Percentiles rank a stretch among this genome's conserved stretches.
Conservation (phyloP, 345 rosid genomes). For the Crucihimalaya himalaica region DNA sequence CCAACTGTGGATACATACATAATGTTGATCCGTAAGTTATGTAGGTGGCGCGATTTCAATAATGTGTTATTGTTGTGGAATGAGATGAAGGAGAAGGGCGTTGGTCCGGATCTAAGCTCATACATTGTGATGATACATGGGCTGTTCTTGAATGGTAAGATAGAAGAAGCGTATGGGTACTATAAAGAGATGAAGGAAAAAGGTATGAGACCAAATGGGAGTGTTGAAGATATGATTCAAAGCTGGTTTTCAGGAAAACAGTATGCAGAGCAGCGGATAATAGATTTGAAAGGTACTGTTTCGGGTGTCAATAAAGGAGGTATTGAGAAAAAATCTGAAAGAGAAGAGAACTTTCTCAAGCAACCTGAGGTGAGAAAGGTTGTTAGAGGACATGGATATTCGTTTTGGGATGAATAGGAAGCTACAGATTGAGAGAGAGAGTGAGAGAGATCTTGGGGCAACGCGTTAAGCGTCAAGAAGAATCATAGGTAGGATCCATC, state of each 20-base stretch:
- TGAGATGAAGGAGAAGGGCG: constrained; percentile 66
- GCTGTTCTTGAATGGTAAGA: constrained; percentile 73
- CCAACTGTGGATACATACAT: constrained; percentile 76
- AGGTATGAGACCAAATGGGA: constrained; percentile 63
- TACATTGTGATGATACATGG: constrained; percentile 91
- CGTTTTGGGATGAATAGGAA: constrained; percentile 55
- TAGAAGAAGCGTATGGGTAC: constrained; percentile 74
- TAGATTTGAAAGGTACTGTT: constrained; percentile 36
- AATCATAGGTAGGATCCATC: constrained; percentile 7
- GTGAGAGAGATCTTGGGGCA: not conserved
- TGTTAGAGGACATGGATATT: constrained; percentile 68
- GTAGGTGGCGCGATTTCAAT: constrained; percentile 81
- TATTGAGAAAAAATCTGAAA: constrained; percentile 37
- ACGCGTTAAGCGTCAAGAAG: not conserved
- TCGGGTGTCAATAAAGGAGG: constrained; percentile 26
- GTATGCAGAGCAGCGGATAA: constrained; percentile 42
- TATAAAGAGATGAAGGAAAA: constrained; percentile 80
- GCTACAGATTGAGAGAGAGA: too few relatives aligned
- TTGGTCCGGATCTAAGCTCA: constrained; percentile 76
- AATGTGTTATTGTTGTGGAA: constrained; percentile 70
- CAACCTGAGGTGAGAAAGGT: constrained; percentile 68
- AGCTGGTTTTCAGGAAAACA: constrained; percentile 66
- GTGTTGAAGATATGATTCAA: constrained; percentile 68
- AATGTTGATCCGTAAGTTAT: constrained; percentile 85
- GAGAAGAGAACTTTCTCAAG: constrained; percentile 50